Conservation (phyloP, 2,329 filamentous ascomycete genomes). For the Ceratocystis huliohia region DNA sequence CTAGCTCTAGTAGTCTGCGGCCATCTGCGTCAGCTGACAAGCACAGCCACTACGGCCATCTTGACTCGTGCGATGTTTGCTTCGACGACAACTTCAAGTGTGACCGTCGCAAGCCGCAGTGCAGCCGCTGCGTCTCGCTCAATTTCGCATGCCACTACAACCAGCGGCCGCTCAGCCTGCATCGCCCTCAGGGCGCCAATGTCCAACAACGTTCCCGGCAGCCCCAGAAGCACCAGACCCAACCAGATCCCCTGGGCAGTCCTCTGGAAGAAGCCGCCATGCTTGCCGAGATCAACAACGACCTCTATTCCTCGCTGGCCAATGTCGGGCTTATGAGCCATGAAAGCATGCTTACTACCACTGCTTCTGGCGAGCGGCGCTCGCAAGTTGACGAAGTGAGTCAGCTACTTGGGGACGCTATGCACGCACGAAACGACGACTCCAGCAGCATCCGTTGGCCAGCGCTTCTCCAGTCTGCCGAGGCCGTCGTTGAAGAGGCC, state of each 20-base stretch:
- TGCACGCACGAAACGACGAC: neutral
- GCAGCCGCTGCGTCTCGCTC: constrained; percentile 6
- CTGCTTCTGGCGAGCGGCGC: neutral
- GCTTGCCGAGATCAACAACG: constrained; percentile 1
- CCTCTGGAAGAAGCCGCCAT: neutral
- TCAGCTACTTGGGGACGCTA: neutral
- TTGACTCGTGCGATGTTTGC: constrained; percentile 6
- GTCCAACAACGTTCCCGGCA: neutral
- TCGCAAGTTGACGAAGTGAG: neutral
- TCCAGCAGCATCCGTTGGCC: constrained; percentile 3
- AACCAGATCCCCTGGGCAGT: neutral
- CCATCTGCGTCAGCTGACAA: neutral
- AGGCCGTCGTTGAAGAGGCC: constrained; percentile 4
- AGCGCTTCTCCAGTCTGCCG: neutral
- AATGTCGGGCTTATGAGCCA: neutral
- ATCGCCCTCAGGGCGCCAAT: neutral
- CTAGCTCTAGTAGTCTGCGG: constrained; percentile 5
- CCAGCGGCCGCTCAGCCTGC: neutral
- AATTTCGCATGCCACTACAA: constrained; percentile 1
- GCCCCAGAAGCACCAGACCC: neutral
- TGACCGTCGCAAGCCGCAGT: constrained; percentile 2
- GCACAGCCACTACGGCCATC: neutral
- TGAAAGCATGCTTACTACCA: neutral
- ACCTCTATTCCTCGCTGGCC: neutral
- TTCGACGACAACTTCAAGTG: constrained; percentile 1